phyloP scores from a whole-genome alignment of 2,329 filamentous ascomycete genomes.

The Colletotrichum zoysiae region DNA sequence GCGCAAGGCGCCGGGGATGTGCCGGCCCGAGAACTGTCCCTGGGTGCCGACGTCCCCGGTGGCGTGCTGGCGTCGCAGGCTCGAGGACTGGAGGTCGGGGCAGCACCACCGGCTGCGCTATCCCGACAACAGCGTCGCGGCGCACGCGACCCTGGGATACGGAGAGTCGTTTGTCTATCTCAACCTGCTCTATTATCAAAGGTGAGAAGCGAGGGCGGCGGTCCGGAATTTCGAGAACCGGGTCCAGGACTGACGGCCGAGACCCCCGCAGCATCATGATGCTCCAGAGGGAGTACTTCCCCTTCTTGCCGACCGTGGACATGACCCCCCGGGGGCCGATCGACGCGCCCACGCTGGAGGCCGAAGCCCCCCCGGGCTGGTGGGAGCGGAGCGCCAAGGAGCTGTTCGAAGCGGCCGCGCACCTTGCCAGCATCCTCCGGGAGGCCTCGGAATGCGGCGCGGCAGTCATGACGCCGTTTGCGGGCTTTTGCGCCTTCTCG shows the following conservation, averaged over 20 bases:
- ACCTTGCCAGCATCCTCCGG: conserved; percentile 52
- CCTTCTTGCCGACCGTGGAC: conserved; percentile 55
- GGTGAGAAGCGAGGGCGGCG: no score
- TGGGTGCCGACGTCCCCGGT: conserved; percentile 55
- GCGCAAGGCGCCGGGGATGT: conserved; percentile 55
- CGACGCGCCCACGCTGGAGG: conserved; percentile 55
- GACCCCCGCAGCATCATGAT: conserved; percentile 51
- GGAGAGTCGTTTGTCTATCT: conserved; percentile 58
- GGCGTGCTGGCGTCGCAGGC: conserved; percentile 46
- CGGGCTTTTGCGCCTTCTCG: conserved; percentile 60
- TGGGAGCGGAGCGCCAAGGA: conserved; percentile 55
- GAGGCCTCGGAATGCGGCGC: conserved; percentile 54
- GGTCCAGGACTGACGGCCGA: not conserved
- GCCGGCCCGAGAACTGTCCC: conserved; percentile 53
- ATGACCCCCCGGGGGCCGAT: conserved; percentile 53
- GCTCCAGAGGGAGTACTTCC: conserved; percentile 59
- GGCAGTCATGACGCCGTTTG: conserved; percentile 56
- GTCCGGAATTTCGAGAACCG: not conserved
- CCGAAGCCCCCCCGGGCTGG: conserved; percentile 53
- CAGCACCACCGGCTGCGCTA: conserved; percentile 54
- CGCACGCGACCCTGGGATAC: conserved; percentile 54
- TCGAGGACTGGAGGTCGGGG: conserved; percentile 52
- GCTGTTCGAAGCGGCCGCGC: conserved; percentile 53
- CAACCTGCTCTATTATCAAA: conserved; percentile 59
- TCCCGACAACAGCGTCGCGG: conserved; percentile 52